These are phyloP conservation scores for Posidonia australis DNA, from an alignment of 106 monocot genomes.

Conservation along the genomic window DNA sequence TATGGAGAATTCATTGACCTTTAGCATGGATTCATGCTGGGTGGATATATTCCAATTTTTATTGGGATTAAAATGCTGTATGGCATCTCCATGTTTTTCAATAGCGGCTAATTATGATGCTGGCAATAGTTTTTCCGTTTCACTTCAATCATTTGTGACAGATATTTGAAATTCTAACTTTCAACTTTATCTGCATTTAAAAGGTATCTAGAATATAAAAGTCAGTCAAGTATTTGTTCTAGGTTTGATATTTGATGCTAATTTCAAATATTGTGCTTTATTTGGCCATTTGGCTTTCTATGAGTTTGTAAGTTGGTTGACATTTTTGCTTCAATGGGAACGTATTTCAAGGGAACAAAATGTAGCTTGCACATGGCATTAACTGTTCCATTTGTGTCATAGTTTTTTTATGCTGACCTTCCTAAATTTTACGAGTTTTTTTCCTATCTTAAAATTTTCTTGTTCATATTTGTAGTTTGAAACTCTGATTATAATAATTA, in stretches of 20 bases:
- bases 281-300: background rate
- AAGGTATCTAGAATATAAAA: background rate
- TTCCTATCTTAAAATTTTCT: too few species aligned
- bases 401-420: too few species aligned
- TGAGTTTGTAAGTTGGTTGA: background rate
- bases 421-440: too few species aligned
- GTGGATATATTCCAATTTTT: background rate
- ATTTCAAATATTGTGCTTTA: background rate
- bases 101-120: background rate
- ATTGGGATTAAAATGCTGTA: background rate
- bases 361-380: background rate
- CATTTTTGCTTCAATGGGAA: background rate
- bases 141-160: background rate
- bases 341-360: background rate
- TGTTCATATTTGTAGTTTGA: too few species aligned
- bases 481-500: too few species aligned
- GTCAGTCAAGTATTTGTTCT: background rate
- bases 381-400: too few species aligned
- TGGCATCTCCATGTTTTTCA: background rate
- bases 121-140: background rate
- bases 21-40: background rate
- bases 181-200: slow-evolving; percentile 1
- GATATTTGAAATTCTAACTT: slow-evolving; percentile 4
- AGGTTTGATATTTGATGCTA: background rate
- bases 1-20: background rate